These are phyloP conservation scores for Tetrahymena thermophila DNA, from an alignment of 73 alveolate genomes.

Conservation along the genomic window DNA sequence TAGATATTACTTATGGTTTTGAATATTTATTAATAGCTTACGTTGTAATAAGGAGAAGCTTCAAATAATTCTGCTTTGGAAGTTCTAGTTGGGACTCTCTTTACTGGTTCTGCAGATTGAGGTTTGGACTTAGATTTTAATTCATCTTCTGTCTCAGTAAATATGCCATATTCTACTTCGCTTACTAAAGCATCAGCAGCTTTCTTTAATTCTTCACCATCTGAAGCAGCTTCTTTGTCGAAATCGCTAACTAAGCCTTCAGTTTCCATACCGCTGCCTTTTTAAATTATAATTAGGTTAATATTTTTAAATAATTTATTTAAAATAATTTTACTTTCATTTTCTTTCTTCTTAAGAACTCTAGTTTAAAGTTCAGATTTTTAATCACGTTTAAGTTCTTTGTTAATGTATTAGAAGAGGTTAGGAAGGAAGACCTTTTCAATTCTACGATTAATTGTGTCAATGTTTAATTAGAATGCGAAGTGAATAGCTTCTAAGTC, in stretches of 20 bases:
- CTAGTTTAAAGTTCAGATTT: slow-evolving; percentile 60
- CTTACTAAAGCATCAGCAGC: not conserved
- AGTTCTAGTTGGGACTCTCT: not conserved
- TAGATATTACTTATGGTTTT: not conserved
- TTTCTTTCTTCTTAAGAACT: slow-evolving; percentile 50
- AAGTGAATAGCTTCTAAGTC: slow-evolving; percentile 61
- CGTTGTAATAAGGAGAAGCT: slow-evolving; percentile 1
- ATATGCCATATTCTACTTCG: not conserved
- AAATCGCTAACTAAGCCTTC: slow-evolving; percentile 51
- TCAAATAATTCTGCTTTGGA: not conserved
- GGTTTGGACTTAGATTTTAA: not conserved
- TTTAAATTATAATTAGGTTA: slow-evolving; percentile 38
- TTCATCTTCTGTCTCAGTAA: not conserved
- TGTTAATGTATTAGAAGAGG: slow-evolving; percentile 59
- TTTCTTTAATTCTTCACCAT: not conserved
- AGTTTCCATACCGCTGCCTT: slow-evolving; percentile 42
- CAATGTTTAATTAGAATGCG: slow-evolving; percentile 51
- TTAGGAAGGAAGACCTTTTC: slow-evolving; percentile 62
- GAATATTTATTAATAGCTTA: not conserved
- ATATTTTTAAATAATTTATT: no score
- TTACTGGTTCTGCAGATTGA: not conserved
- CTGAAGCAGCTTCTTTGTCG: slow-evolving; percentile 26
- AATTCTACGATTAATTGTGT: slow-evolving; percentile 51
- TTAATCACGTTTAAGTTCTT: slow-evolving; percentile 47
- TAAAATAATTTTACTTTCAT: not conserved